Evolutionary conservation across 257 asterid genomes (phyloP), one percentile per base, ranked within the genome.

Genomic region (Echium plantagineum): DNA sequence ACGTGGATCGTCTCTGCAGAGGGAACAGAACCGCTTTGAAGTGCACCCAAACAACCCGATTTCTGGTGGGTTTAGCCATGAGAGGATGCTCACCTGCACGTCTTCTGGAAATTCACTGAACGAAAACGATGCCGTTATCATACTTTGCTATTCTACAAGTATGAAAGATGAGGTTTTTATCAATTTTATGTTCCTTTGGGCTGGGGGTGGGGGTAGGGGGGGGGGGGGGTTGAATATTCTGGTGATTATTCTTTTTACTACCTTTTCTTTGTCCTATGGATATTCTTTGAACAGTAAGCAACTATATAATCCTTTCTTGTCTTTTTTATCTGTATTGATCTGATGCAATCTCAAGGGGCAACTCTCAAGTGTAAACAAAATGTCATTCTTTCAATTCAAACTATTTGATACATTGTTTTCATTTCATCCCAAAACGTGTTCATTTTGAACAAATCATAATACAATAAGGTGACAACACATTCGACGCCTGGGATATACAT

Each of bases 21-120:
- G 73, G 8, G 89, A 74, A 20, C 63, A 72, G 74, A 73, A 83
- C 10, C 84, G 75, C 62, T 76, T 85, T 59, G 95, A 85, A 28
- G 98, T 85, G 82, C 83, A 80, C 55, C 91, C 85, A 74, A 90
- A 85, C 54, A 81, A 60, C 70, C 82, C 70, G 19, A 90, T 79
- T 58, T 87, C 94, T 31, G 79, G 61, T 52, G 83, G 87, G 59
- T 66, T 67, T 69, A 90, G 98, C 63, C 83, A 83, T 18, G 98
- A 90, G 35, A 90, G 75, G 66, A 90, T 83, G 69, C 94, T 82
- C 46, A 87, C 70, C 86, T 87, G 96, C 35, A 90, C 96, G 60
- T 90, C 98, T 69, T 87, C 95, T 21, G 98, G 98, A 80, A 87
- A 85, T 71, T 90, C 95, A 62, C 71, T 62, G 83, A 90, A 90